Conservation (phyloP, 2,329 filamentous ascomycete genomes). For the Coniella vitis region DNA sequence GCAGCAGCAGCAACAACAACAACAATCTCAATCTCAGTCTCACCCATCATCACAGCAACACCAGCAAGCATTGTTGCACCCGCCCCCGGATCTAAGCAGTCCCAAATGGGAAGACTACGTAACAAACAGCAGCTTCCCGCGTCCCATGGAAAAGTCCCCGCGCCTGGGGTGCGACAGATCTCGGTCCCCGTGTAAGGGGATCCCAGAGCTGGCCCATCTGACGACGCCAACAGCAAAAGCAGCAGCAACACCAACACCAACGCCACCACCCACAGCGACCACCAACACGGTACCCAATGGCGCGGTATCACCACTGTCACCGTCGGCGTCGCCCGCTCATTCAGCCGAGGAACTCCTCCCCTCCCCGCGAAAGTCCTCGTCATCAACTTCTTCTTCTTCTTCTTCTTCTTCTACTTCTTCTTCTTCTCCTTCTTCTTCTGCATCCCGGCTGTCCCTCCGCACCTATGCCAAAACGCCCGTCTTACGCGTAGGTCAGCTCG, state of each 20-base stretch:
- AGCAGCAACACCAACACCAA: background rate
- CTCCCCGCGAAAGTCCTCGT: too few species aligned
- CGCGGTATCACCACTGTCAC: slow-evolving; percentile 13
- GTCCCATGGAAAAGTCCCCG: slow-evolving; percentile 17
- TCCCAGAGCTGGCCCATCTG: slow-evolving; percentile 33
- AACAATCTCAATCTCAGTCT: background rate
- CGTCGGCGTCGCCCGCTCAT: slow-evolving; percentile 19
- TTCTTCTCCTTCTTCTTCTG: too few species aligned
- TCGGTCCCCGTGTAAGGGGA: slow-evolving; percentile 14
- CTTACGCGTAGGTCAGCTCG: slow-evolving; percentile 42
- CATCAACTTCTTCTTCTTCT: too few species aligned
- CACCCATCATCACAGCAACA: too few species aligned
- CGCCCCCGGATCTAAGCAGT: slow-evolving; percentile 27
- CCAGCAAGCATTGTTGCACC: slow-evolving; percentile 17
- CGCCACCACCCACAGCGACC: slow-evolving; percentile 8
- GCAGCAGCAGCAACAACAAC: background rate
- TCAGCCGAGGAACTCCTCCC: too few species aligned
- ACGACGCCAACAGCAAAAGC: slow-evolving; percentile 17
- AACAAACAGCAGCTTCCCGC: slow-evolving; percentile 21
- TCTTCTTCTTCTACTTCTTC: too few species aligned
- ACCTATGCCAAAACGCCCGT: slow-evolving; percentile 47
- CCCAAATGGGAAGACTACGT: slow-evolving; percentile 28
- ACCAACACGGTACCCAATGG: background rate
- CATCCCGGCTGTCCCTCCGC: slow-evolving; percentile 23
- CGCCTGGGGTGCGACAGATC: slow-evolving; percentile 6